Conservation (phyloP, 208 protist species). For the Wallacemonas sp. region DNA sequence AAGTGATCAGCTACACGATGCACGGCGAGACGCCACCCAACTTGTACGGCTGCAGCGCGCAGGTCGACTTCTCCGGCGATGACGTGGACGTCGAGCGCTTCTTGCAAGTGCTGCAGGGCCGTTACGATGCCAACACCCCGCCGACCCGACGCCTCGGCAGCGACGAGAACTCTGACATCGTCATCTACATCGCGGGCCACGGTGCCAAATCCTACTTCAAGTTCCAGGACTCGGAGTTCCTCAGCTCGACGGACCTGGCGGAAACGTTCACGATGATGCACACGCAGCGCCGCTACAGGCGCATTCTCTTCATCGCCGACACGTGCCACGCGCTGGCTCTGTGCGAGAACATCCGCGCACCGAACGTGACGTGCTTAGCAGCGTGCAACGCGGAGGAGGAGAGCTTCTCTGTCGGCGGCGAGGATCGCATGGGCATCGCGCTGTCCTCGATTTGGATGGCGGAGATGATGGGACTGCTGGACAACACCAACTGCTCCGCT, state of each 20-base stretch:
- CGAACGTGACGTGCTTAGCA: conserved; percentile 77
- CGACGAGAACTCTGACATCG: conserved; percentile 94
- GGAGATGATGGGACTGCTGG: conserved; percentile 75
- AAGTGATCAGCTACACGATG: conserved; percentile 55
- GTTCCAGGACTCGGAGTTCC: conserved; percentile 95
- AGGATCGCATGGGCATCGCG: conserved; percentile 73
- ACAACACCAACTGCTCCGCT: conserved; percentile 54
- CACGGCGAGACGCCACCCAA: conserved; percentile 28
- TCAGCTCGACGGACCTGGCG: conserved; percentile 87
- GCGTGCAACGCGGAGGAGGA: conserved; percentile 54
- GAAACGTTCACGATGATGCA: conserved; percentile 97
- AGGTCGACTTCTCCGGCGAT: conserved; percentile 97
- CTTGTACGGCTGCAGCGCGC: conserved; percentile 91
- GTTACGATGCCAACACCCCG: conserved; percentile 92
- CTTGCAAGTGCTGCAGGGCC: conserved; percentile 92
- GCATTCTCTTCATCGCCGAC: conserved; percentile 94
- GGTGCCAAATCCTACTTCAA: conserved; percentile 97
- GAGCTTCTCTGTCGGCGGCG: conserved; percentile 78
- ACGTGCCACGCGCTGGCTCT: conserved; percentile 96
- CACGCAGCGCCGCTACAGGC: conserved; percentile 90
- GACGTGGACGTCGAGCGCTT: conserved; percentile 97
- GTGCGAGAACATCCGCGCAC: conserved; percentile 80
- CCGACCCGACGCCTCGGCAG: conserved; percentile 92
- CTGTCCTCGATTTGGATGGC: conserved; percentile 93
- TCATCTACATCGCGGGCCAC: conserved; percentile 98